Conservation (phyloP, 306 rosid species). For the Ammopiptanthus mongolicus region DNA sequence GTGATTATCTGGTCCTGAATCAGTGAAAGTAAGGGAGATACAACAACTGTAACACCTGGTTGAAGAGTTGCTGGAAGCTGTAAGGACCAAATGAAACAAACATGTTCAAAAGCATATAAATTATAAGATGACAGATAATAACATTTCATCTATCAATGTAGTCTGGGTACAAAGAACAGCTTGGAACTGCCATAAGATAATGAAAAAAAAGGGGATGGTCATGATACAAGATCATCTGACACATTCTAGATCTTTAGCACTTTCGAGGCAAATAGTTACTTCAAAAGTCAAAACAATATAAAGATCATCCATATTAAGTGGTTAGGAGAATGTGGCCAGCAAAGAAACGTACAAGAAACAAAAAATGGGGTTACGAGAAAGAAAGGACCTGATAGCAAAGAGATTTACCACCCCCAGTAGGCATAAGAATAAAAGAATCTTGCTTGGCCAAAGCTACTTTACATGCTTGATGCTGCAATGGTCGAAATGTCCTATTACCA, state of each 20-base stretch:
- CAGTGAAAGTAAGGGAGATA: constrained; percentile 94
- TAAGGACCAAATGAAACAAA: constrained; percentile 24
- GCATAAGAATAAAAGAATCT: constrained; percentile 95
- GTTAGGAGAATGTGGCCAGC: constrained; percentile 14
- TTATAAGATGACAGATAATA: not conserved
- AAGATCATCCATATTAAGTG: not conserved
- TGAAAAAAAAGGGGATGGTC: not conserved
- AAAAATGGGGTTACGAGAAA: constrained; percentile 22
- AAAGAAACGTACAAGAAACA: not conserved
- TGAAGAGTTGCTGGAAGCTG: constrained; percentile 97
- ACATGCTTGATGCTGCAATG: constrained; percentile 92
- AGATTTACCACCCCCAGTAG: constrained; percentile 98
- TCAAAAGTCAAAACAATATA: constrained; percentile 14
- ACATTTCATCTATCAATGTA: constrained; percentile 2
- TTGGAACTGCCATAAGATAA: not conserved
- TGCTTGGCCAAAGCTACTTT: constrained; percentile 63
- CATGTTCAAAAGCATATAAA: constrained; percentile 9
- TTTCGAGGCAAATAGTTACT: constrained; percentile 2
- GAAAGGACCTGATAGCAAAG: constrained; percentile 87
- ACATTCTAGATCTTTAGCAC: constrained; percentile 12
- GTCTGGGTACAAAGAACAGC: not conserved
- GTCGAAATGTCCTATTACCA: constrained; percentile 73
- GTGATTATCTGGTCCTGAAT: constrained; percentile 96
- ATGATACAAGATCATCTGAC: not conserved
- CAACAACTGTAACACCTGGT: constrained; percentile 77